Percentiles rank a stretch among this genome's conserved stretches.
phyloP scores from a whole-genome alignment of 192 early-diverging fungal species.

The Diversispora epigaea region DNA sequence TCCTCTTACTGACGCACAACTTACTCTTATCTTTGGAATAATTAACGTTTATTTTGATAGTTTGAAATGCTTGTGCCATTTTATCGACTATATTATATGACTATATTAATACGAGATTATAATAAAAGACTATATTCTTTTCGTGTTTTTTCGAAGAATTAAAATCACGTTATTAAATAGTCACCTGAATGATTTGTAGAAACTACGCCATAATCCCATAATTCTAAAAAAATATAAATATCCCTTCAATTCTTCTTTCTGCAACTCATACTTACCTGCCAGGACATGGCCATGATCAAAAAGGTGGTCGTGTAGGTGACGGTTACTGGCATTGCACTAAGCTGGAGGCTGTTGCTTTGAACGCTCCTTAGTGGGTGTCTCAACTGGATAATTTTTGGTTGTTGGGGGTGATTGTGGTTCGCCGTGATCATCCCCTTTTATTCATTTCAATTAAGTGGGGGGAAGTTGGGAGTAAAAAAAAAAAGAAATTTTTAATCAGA shows the following conservation, averaged over 20 bases:
- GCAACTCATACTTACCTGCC: constrained; percentile 27
- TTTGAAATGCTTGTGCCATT: neutral
- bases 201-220: neutral
- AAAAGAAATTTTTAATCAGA: too few relatives aligned
- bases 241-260: neutral
- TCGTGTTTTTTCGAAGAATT: too few relatives aligned
- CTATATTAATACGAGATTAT: neutral
- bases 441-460: neutral
- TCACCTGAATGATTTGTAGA: too few relatives aligned
- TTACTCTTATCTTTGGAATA: neutral
- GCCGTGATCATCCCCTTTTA: neutral
- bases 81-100: too few relatives aligned
- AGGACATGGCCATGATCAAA: constrained; percentile 2
- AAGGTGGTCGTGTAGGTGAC: constrained; percentile 1
- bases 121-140: too few relatives aligned
- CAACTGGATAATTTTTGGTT: constrained; percentile 21
- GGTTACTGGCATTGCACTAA: constrained; percentile 22
- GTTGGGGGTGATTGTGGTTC: constrained; percentile 24
- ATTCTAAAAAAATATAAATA: neutral
- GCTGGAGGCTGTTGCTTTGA: constrained; percentile 6
- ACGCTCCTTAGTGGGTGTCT: neutral
- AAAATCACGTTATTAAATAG: too few relatives aligned
- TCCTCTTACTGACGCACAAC: too few relatives aligned
- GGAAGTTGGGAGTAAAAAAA: too few relatives aligned
- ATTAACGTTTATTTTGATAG: neutral